Evolutionary conservation across 2,329 filamentous ascomycete genomes (phyloP).

Genomic region (Xylaria multiplex): DNA sequence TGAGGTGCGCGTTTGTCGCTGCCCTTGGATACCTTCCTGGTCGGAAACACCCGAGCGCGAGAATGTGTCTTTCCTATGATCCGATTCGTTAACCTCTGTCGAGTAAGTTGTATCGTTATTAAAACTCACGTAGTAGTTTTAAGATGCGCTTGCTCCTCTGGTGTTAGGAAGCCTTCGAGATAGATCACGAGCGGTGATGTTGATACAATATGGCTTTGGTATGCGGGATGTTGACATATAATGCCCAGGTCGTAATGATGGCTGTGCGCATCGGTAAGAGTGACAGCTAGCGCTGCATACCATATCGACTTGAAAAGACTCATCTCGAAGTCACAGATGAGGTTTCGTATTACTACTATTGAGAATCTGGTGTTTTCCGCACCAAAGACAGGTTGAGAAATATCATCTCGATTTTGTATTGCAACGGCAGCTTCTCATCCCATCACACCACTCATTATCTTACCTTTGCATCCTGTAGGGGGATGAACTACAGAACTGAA

Average conservation of each 20-base stretch:
- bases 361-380: not conserved
- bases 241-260: slow-evolving; percentile 32
- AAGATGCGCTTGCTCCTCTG: slow-evolving; percentile 51
- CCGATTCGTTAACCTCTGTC: slow-evolving; percentile 22
- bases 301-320: slow-evolving; percentile 38
- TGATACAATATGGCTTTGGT: slow-evolving; percentile 50
- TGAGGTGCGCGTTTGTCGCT: slow-evolving; percentile 55
- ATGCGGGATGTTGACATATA: slow-evolving; percentile 49
- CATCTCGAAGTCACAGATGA: slow-evolving; percentile 28
- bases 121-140: slow-evolving; percentile 48
- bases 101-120: not conserved
- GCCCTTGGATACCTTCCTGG: slow-evolving; percentile 47
- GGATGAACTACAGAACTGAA: slow-evolving; percentile 41
- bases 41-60: slow-evolving; percentile 56
- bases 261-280: slow-evolving; percentile 39
- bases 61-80: slow-evolving; percentile 55
- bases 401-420: slow-evolving; percentile 22
- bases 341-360: not conserved
- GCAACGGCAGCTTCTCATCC: not conserved
- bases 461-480: slow-evolving; percentile 13
- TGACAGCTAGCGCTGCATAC: slow-evolving; percentile 36
- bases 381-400: not conserved
- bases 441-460: not conserved
- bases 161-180: slow-evolving; percentile 51
- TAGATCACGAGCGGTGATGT: slow-evolving; percentile 54